phyloP scores from a whole-genome alignment of 2,329 filamentous ascomycete species.

The Orbilia blumenaviensis region DNA sequence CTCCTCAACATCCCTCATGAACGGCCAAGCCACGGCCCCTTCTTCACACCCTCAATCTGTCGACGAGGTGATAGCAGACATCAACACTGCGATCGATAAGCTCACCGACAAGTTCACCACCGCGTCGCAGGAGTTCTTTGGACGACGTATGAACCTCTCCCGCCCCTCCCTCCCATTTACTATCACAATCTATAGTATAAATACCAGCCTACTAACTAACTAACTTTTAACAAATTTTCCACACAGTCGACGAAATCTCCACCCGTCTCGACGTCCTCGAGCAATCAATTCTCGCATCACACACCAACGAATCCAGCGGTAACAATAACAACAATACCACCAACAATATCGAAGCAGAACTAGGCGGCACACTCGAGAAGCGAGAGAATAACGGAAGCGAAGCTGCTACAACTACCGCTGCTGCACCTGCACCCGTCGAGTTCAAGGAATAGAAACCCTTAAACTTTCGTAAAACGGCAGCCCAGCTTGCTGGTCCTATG shows the following conservation, averaged over 20 bases:
- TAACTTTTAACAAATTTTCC: not conserved
- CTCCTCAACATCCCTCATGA: slow-evolving; percentile 28
- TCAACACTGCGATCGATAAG: slow-evolving; percentile 52
- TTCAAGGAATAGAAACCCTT: slow-evolving; percentile 21
- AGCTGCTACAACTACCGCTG: not conserved
- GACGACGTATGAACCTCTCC: slow-evolving; percentile 14
- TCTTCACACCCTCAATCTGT: slow-evolving; percentile 51
- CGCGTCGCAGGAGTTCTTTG: slow-evolving; percentile 50
- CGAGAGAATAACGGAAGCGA: slow-evolving; percentile 33
- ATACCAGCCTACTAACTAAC: not conserved
- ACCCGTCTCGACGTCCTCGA: slow-evolving; percentile 48
- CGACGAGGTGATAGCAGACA: slow-evolving; percentile 53
- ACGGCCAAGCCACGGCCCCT: slow-evolving; percentile 38
- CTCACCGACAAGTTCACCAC: slow-evolving; percentile 52
- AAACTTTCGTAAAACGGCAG: not conserved
- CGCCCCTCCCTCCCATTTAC: not conserved
- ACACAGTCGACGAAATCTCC: slow-evolving; percentile 48
- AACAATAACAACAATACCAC: not conserved
- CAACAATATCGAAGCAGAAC: not conserved
- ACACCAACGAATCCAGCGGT: slow-evolving; percentile 22
- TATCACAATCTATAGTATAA: too few species aligned
- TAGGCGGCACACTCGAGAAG: slow-evolving; percentile 15
- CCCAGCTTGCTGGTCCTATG: slow-evolving; percentile 3
- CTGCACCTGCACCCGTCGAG: not conserved
- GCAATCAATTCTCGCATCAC: slow-evolving; percentile 43